These are phyloP conservation scores for Aspergillus indologenus DNA, from an alignment of 495 filamentous ascomycete species.

Conservation along the genomic window DNA sequence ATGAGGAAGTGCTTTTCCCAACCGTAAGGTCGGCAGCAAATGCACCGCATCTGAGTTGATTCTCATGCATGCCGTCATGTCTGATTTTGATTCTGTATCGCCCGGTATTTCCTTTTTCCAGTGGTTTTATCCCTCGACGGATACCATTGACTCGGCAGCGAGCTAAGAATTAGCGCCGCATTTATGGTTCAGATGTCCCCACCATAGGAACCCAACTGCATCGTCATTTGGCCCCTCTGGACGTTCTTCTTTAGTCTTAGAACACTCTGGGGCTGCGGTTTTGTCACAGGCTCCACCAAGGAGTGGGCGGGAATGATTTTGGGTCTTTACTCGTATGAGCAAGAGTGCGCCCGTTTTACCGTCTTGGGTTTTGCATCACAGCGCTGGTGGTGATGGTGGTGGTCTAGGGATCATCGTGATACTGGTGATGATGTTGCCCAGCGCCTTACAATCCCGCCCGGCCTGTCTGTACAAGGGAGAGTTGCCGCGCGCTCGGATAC, in stretches of 20 bases:
- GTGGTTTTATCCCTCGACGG: neutral
- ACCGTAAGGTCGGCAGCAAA: neutral
- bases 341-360: neutral
- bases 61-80: neutral
- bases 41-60: neutral
- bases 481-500: neutral
- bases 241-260: neutral
- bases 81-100: neutral
- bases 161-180: conserved; percentile 5
- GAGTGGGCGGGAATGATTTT: neutral
- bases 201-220: neutral
- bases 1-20: neutral
- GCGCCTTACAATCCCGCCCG: neutral
- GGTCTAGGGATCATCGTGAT: neutral
- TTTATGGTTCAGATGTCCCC: conserved; percentile 1
- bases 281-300: neutral
- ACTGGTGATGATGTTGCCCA: neutral
- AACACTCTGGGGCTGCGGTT: neutral
- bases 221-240: conserved; percentile 7
- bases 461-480: neutral
- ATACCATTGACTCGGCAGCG: neutral
- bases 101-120: neutral
- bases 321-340: too few species aligned
- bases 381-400: neutral
- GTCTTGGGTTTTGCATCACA: neutral